Percentiles rank a stretch among this genome's conserved stretches.
Evolutionary conservation across 1,139 yeast genomes (phyloP).

Genomic region (Suhomyces taliae): DNA sequence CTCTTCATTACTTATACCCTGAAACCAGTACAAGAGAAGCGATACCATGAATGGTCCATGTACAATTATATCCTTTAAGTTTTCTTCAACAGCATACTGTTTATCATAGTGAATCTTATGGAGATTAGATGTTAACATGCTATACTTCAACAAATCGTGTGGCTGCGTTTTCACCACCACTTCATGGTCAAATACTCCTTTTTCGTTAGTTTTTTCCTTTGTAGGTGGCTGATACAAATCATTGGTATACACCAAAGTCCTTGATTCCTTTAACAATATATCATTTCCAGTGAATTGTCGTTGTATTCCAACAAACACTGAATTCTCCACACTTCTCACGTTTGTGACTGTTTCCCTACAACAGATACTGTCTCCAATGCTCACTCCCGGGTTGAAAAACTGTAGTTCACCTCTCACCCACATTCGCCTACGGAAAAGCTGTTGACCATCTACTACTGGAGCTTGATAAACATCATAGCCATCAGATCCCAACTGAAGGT

Average conservation of each 20-base stretch:
- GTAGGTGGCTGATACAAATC: constrained; percentile 14
- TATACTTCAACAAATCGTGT: constrained; percentile 52
- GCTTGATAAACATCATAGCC: constrained; percentile 86
- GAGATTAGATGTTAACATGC: constrained; percentile 74
- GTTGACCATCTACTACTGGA: constrained; percentile 38
- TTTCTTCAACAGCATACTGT: constrained; percentile 56
- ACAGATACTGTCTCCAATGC: constrained; percentile 1
- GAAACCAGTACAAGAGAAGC: constrained; percentile 53
- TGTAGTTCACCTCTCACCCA: constrained; percentile 76
- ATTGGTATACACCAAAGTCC: constrained; percentile 42
- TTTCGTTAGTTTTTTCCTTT: background rate
- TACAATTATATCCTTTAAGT: constrained; percentile 59
- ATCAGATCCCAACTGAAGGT: constrained; percentile 55
- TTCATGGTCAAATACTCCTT: too few species aligned
- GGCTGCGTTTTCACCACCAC: background rate
- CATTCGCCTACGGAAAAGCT: constrained; percentile 59
- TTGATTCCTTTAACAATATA: constrained; percentile 19
- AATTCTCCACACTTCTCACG: constrained; percentile 34
- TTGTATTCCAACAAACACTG: constrained; percentile 45
- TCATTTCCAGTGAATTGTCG: constrained; percentile 30
- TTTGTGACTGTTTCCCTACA: constrained; percentile 49
- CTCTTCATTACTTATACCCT: constrained; percentile 14
- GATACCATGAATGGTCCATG: constrained; percentile 84
- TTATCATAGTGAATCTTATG: constrained; percentile 79
- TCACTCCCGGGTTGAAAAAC: constrained; percentile 22